Conservation (phyloP, 768 basidiomycete species). For the Leccinum barrowsii region DNA sequence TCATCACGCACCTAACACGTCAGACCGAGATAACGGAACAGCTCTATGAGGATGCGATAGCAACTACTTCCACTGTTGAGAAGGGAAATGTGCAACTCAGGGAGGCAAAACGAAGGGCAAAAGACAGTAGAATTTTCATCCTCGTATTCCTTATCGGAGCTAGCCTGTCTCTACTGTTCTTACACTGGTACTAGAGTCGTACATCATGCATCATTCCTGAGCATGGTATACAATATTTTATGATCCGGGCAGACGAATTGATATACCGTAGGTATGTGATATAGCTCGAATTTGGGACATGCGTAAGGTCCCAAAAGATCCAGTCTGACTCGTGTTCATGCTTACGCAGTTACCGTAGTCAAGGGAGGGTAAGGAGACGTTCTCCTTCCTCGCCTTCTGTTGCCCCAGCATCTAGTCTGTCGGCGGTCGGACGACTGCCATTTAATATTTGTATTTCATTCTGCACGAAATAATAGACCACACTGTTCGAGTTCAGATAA, state of each 20-base stretch:
- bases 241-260: background rate
- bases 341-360: background rate
- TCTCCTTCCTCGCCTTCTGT: slow-evolving; percentile 60
- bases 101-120: slow-evolving; percentile 83
- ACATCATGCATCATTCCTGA: slow-evolving; percentile 2
- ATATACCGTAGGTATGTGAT: slow-evolving; percentile 1
- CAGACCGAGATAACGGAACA: slow-evolving; percentile 94
- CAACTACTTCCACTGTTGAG: slow-evolving; percentile 79
- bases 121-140: slow-evolving; percentile 86
- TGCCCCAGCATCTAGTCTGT: slow-evolving; percentile 56
- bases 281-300: background rate
- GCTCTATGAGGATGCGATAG: slow-evolving; percentile 91
- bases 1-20: slow-evolving; percentile 79
- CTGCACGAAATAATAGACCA: slow-evolving; percentile 63
- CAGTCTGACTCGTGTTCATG: background rate
- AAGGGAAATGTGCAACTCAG: slow-evolving; percentile 88
- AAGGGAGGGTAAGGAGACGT: slow-evolving; percentile 38
- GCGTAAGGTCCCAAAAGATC: background rate
- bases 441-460: slow-evolving; percentile 55
- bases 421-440: slow-evolving; percentile 44
- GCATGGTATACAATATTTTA: slow-evolving; percentile 4
- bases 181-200: slow-evolving; percentile 78
- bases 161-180: slow-evolving; percentile 84
- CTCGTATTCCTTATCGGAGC: slow-evolving; percentile 91
- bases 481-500: slow-evolving; percentile 38